Conservation (phyloP, 176 grass and related monocot species). For the Phoenix roebelenii region DNA sequence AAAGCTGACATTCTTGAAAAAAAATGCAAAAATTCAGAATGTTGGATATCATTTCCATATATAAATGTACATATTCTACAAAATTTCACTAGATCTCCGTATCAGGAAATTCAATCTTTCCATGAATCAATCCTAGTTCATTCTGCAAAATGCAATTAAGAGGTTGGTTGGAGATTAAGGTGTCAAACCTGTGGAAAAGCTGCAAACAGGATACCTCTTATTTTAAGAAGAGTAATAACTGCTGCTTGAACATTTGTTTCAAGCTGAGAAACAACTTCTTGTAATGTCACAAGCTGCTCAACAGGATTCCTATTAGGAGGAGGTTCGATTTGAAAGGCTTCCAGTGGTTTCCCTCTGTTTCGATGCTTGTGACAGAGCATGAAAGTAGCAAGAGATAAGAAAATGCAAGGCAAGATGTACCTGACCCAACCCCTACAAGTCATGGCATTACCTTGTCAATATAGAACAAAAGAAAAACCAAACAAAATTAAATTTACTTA, state of each 20-base stretch:
- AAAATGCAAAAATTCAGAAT: too few relatives aligned
- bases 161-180: neutral
- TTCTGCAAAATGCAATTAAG: too few relatives aligned
- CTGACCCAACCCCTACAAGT: slow-evolving; percentile 53
- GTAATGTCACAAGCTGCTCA: slow-evolving; percentile 61
- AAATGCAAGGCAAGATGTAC: slow-evolving; percentile 49
- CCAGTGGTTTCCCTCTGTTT: slow-evolving; percentile 30
- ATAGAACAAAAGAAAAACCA: neutral
- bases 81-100: too few relatives aligned
- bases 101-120: too few relatives aligned
- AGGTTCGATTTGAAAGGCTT: slow-evolving; percentile 50
- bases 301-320: slow-evolving; percentile 53
- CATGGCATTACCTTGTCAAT: neutral
- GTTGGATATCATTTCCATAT: too few relatives aligned
- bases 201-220: slow-evolving; percentile 73
- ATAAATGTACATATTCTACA: too few relatives aligned
- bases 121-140: too few relatives aligned
- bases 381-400: slow-evolving; percentile 43
- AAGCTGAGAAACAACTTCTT: slow-evolving; percentile 66
- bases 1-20: too few relatives aligned
- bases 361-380: slow-evolving; percentile 72
- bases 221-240: slow-evolving; percentile 85
- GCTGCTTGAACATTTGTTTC: slow-evolving; percentile 60
- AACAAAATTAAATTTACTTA: too few relatives aligned
- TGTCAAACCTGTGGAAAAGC: slow-evolving; percentile 59